Evolutionary conservation across 768 basidiomycete genomes (phyloP).

Genomic region (Fomitopsis serialis): DNA sequence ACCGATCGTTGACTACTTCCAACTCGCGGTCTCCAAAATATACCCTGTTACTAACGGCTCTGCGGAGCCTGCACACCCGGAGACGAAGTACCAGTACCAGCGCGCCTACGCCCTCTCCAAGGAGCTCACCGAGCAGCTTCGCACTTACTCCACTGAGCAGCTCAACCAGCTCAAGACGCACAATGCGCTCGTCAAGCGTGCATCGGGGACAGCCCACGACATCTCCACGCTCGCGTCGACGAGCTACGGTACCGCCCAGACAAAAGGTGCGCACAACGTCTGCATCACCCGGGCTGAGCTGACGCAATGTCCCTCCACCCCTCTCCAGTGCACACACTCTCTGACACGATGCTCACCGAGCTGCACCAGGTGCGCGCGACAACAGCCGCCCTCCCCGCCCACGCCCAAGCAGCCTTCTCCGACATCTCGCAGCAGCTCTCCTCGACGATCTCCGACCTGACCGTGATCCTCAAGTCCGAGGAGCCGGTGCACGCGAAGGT

Average conservation of each 20-base stretch:
- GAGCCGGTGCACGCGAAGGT: constrained; percentile 61
- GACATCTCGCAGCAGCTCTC: constrained; percentile 52
- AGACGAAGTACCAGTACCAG: constrained; percentile 73
- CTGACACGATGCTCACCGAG: constrained; percentile 61
- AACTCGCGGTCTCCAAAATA: constrained; percentile 42
- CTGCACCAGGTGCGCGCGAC: constrained; percentile 49
- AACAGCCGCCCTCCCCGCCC: constrained; percentile 43
- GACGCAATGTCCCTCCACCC: constrained; percentile 23
- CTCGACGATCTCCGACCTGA: constrained; percentile 48
- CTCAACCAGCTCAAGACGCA: constrained; percentile 66
- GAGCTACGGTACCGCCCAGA: constrained; percentile 48
- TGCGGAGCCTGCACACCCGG: constrained; percentile 41
- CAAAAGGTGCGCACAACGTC: constrained; percentile 30
- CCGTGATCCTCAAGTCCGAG: constrained; percentile 48
- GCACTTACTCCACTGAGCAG: constrained; percentile 65
- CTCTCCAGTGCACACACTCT: constrained; percentile 45
- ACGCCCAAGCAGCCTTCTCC: constrained; percentile 56
- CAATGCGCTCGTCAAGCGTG: constrained; percentile 63
- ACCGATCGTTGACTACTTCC: constrained; percentile 72
- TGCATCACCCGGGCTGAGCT: too few relatives aligned
- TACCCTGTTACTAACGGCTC: constrained; percentile 33
- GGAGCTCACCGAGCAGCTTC: constrained; percentile 56
- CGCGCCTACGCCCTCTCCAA: constrained; percentile 64
- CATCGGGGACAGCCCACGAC: constrained; percentile 59
- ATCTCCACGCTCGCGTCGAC: constrained; percentile 57